A percentile compares a stretch with the other conserved stretches of the same genome.
phyloP scores from a whole-genome alignment of 495 filamentous ascomycete species.

The Tuber magnatum region DNA sequence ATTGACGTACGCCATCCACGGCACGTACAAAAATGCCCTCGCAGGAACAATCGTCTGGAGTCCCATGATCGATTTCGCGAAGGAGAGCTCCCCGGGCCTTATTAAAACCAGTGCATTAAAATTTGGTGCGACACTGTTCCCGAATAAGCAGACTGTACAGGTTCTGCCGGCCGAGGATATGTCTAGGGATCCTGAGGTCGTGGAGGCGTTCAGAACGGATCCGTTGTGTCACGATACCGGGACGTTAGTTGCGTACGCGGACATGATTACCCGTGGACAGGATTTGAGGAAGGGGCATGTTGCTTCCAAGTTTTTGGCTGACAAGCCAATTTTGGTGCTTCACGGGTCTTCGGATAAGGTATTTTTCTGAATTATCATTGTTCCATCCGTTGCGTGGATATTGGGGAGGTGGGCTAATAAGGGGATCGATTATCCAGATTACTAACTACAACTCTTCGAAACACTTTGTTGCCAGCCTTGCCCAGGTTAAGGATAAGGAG shows the following conservation, averaged over 20 bases:
- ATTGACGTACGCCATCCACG: slow-evolving; percentile 47
- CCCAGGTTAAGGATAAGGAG: slow-evolving; percentile 54
- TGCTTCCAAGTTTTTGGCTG: slow-evolving; percentile 37
- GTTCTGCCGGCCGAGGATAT: slow-evolving; percentile 54
- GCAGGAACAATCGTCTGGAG: slow-evolving; percentile 44
- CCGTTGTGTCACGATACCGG: slow-evolving; percentile 67
- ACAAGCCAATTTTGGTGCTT: slow-evolving; percentile 50
- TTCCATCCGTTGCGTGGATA: neutral
- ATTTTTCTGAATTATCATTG: neutral
- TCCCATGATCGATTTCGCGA: slow-evolving; percentile 64
- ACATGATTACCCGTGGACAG: slow-evolving; percentile 64
- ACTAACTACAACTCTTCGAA: slow-evolving; percentile 57
- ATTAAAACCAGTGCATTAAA: slow-evolving; percentile 55
- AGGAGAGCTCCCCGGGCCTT: slow-evolving; percentile 52
- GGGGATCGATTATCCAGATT: slow-evolving; percentile 40
- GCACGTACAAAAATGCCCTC: slow-evolving; percentile 37
- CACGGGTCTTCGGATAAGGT: slow-evolving; percentile 61
- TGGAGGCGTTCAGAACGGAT: slow-evolving; percentile 53
- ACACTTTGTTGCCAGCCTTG: slow-evolving; percentile 47
- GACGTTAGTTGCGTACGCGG: slow-evolving; percentile 65
- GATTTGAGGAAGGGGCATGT: slow-evolving; percentile 40
- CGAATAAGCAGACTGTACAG: slow-evolving; percentile 58
- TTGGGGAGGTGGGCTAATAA: neutral
- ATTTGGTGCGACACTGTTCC: slow-evolving; percentile 51
- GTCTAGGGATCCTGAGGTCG: slow-evolving; percentile 56